Percentiles rank a stretch among this genome's conserved stretches.
Evolutionary conservation across 345 rosid species (phyloP).

Genomic region (Toxicodendron radicans): DNA sequence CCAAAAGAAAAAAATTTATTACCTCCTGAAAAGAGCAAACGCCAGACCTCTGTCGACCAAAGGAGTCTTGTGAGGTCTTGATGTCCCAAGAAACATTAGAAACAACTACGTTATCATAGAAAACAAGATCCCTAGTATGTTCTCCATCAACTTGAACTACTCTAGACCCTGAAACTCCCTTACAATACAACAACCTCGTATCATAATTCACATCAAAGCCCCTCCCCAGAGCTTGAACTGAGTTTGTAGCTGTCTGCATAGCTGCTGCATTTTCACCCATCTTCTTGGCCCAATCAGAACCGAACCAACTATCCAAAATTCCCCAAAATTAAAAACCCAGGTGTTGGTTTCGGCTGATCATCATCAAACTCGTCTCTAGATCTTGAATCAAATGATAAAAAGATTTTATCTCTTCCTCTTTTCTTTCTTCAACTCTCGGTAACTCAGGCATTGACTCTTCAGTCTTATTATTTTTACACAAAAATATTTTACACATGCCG

Average conservation of each 20-base stretch:
- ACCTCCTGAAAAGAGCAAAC: slow-evolving; percentile 56
- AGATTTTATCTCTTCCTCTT: too few relatives aligned
- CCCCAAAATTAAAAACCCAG: slow-evolving; percentile 16
- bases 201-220: slow-evolving; percentile 76
- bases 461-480: background rate
- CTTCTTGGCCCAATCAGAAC: slow-evolving; percentile 18
- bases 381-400: slow-evolving; percentile 8
- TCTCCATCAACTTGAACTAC: slow-evolving; percentile 61
- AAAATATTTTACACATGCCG: background rate
- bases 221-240: slow-evolving; percentile 67
- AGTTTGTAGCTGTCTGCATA: slow-evolving; percentile 54
- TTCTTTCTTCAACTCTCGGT: background rate
- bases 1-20: background rate
- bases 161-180: slow-evolving; percentile 54
- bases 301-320: background rate
- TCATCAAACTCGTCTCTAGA: slow-evolving; percentile 4
- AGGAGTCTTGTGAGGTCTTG: slow-evolving; percentile 30
- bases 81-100: slow-evolving; percentile 62
- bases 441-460: slow-evolving; percentile 24
- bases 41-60: slow-evolving; percentile 52
- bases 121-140: slow-evolving; percentile 42
- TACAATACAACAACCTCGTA: slow-evolving; percentile 70
- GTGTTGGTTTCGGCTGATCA: too few relatives aligned
- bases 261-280: slow-evolving; percentile 51
- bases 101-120: slow-evolving; percentile 39